Conservation (phyloP, 2,329 filamentous ascomycete genomes). For the Ceratocystis smalleyi region DNA sequence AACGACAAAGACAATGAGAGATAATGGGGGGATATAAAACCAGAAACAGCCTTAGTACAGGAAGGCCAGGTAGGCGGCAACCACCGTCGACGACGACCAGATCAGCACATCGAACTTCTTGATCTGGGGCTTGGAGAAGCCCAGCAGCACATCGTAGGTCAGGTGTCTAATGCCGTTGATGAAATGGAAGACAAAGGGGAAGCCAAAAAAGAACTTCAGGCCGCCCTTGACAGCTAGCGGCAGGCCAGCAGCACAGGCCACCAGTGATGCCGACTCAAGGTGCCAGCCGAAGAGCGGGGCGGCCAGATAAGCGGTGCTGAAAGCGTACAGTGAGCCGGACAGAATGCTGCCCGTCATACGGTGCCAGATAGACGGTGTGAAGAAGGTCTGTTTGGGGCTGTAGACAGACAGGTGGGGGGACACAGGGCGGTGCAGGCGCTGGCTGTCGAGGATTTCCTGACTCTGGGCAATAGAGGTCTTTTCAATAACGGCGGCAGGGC, state of each 20-base stretch:
- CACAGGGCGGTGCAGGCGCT: constrained; percentile 69
- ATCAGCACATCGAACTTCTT: constrained; percentile 32
- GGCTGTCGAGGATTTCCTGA: constrained; percentile 55
- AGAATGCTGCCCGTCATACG: constrained; percentile 68
- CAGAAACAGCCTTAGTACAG: constrained; percentile 27
- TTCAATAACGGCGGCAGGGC: constrained; percentile 39
- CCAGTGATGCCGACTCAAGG: constrained; percentile 43
- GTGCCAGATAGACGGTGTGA: constrained; percentile 54
- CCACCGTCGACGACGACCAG: constrained; percentile 31
- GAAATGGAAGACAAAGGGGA: constrained; percentile 44
- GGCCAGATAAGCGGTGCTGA: constrained; percentile 64
- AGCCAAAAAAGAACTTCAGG: constrained; percentile 40
- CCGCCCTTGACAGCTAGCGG: constrained; percentile 44
- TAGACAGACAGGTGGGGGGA: constrained; percentile 79
- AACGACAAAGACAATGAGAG: neutral
- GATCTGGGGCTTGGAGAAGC: constrained; percentile 35
- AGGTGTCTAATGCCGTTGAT: constrained; percentile 42
- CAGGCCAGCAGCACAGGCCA: constrained; percentile 42
- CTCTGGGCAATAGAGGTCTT: constrained; percentile 39
- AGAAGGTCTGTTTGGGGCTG: constrained; percentile 73
- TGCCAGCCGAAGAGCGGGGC: constrained; percentile 57
- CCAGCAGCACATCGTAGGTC: constrained; percentile 35
- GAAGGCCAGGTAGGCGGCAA: constrained; percentile 32
- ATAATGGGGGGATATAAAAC: neutral
- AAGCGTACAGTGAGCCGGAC: constrained; percentile 62